Base-by-base conservation (phyloP, 1,284 basidiomycete species). In the Sanghuangporus weigelae region DNA sequence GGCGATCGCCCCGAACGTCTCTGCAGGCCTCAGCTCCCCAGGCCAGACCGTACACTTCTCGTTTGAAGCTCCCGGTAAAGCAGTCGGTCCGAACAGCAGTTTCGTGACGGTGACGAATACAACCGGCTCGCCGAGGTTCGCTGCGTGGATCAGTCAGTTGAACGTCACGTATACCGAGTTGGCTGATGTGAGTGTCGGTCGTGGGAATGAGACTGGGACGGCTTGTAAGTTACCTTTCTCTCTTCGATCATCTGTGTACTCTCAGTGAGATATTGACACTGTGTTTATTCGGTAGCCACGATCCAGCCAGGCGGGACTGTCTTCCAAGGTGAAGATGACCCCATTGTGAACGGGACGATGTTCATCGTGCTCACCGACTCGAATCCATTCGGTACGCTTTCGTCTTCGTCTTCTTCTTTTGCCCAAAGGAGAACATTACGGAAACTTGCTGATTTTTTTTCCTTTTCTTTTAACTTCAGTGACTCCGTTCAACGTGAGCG, bases 161-260 rank as follows among this genome's bases (percentile, higher is more conserved):
- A 88, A 88, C 76, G 79, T 79, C n/a, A 88, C 86, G 14, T 88
- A 82, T 74, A 82, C 82, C 5, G 76, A 78, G 0, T 73, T 84
- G 23, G 73, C 76, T 40, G 77, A 80, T 64, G 69, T 82, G 26
- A 2, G 26, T 31, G 26, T 31, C 5, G 26, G 26, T 4, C 0
- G 26, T 31, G 26, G 26, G 26, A 3, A 31, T 58, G 79, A 74
- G 59, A 74, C 71, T 14, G 78, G 78, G 65, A 75, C 73, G 23
- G 84, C 78, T 0, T 57, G 56, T 57, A 36, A 35, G 54, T 57
- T 3, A 3, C 6, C 19, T 16, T 49, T 23, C 19, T 48, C 46
- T 11, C 19, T 19, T 49, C 48, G 48, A 12, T 19, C 19, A 19
- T 49, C 10, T 16, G 3, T 23, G 3, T 23, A 48, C 8, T 11